Evolutionary conservation across 2,329 filamentous ascomycete species (phyloP).

Genomic region (Aspergillus uvarum): DNA sequence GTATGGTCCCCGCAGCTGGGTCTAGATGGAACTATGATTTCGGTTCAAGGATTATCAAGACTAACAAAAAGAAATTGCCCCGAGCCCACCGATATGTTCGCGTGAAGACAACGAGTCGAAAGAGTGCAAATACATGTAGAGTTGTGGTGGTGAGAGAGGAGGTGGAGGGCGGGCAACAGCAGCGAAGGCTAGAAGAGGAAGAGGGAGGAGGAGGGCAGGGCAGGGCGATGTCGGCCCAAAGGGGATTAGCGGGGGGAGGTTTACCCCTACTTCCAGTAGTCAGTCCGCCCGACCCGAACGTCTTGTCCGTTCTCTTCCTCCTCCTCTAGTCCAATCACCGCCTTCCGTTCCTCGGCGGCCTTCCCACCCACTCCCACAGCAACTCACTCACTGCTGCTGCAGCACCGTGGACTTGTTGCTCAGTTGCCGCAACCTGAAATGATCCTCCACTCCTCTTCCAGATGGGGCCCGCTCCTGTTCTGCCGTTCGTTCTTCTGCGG

Average conservation of each 20-base stretch:
- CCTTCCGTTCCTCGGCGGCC: constrained; percentile 29
- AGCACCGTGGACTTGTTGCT: background rate
- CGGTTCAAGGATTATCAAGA: background rate
- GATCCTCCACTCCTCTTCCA: constrained; percentile 20
- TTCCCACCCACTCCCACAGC: constrained; percentile 26
- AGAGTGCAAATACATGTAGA: constrained; percentile 63
- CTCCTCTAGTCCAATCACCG: constrained; percentile 41
- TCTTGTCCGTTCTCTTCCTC: constrained; percentile 28
- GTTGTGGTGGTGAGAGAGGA: constrained; percentile 26
- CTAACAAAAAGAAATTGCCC: background rate
- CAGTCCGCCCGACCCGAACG: constrained; percentile 25
- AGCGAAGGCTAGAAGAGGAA: constrained; percentile 34
- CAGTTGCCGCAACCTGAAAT: constrained; percentile 27
- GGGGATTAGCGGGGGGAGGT: constrained; percentile 30
- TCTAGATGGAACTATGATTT: background rate
- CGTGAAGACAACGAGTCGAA: constrained; percentile 53
- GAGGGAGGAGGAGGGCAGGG: constrained; percentile 21
- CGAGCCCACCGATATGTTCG: constrained; percentile 34
- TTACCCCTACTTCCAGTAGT: constrained; percentile 9
- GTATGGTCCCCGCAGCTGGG: constrained; percentile 4
- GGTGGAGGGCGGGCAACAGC: background rate
- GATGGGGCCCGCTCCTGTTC: constrained; percentile 24
- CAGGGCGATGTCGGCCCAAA: constrained; percentile 20
- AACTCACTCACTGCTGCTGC: no score
- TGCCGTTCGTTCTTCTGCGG: constrained; percentile 24